Conservation (phyloP, 2,329 filamentous ascomycete genomes). For the Neobulgaria alba region DNA sequence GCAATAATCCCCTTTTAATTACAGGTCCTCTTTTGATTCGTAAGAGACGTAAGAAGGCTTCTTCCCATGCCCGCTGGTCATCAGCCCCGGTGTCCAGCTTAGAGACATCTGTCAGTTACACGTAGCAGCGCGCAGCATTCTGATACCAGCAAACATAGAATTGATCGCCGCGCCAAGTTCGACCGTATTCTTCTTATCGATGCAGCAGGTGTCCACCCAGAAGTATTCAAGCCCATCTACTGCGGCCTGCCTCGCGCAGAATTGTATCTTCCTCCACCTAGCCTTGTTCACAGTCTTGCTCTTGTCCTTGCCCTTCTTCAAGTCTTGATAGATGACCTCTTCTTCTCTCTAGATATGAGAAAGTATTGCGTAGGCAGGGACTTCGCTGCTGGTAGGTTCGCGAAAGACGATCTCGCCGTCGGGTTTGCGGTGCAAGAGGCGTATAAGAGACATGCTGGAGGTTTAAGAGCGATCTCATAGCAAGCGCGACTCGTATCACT, state of each 20-base stretch:
- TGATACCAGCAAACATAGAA: constrained; percentile 12
- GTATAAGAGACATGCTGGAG: constrained; percentile 14
- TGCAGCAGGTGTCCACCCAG: constrained; percentile 6
- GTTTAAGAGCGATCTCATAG: constrained; percentile 11
- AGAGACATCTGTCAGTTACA: constrained; percentile 5
- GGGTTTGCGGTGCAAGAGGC: constrained; percentile 12
- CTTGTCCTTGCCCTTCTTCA: constrained; percentile 1
- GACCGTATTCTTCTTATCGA: constrained; percentile 4
- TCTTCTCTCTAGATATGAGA: constrained; percentile 32
- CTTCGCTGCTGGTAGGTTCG: constrained; percentile 3
- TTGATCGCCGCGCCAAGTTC: constrained; percentile 6
- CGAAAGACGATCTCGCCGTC: constrained; percentile 13
- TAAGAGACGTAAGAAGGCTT: too few relatives aligned
- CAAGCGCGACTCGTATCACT: constrained; percentile 11
- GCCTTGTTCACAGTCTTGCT: constrained; percentile 4
- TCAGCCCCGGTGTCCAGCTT: neutral
- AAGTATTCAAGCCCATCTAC: neutral
- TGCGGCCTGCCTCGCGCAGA: neutral
- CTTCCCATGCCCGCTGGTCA: constrained; percentile 2
- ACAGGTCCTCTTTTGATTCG: too few relatives aligned
- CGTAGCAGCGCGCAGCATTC: constrained; percentile 7
- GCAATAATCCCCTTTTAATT: too few relatives aligned
- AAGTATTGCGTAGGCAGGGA: constrained; percentile 31
- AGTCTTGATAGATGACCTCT: constrained; percentile 30
- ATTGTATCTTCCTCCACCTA: neutral